Evolutionary conservation across 345 rosid species (phyloP).

Genomic region (Chamaenerion angustifolium): DNA sequence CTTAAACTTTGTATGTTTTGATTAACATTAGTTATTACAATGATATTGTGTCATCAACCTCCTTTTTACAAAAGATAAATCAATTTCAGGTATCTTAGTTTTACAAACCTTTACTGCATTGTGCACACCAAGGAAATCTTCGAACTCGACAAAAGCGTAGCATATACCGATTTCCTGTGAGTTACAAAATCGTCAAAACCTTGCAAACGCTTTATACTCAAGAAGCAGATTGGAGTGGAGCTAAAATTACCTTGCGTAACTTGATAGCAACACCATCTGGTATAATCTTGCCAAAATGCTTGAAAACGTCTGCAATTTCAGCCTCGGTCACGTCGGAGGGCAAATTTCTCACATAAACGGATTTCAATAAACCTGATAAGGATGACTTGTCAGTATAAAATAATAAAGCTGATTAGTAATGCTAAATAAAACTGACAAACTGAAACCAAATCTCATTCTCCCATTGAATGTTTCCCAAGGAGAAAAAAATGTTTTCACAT

Average conservation of each 20-base stretch:
- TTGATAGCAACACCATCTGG: conserved; percentile 86
- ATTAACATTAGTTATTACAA: no score
- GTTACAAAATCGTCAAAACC: conserved; percentile 10
- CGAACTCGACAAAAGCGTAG: conserved; percentile 96
- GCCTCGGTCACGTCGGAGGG: conserved; percentile 61
- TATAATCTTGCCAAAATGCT: conserved; percentile 66
- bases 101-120: conserved; percentile 73
- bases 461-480: no score
- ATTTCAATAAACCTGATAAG: conserved; percentile 60
- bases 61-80: not conserved
- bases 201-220: conserved; percentile 1
- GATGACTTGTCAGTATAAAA: not conserved
- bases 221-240: not conserved
- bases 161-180: conserved; percentile 77
- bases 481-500: no score
- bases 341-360: conserved; percentile 92
- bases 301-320: conserved; percentile 82
- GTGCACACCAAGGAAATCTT: conserved; percentile 70
- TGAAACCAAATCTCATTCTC: no score
- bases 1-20: no score
- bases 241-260: conserved; percentile 57
- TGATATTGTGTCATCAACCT: not conserved
- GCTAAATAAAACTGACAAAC: no score
- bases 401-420: not conserved
- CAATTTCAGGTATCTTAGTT: not conserved